Conservation (phyloP, 2,329 filamentous ascomycete species). For the Calonectria hongkongensis region DNA sequence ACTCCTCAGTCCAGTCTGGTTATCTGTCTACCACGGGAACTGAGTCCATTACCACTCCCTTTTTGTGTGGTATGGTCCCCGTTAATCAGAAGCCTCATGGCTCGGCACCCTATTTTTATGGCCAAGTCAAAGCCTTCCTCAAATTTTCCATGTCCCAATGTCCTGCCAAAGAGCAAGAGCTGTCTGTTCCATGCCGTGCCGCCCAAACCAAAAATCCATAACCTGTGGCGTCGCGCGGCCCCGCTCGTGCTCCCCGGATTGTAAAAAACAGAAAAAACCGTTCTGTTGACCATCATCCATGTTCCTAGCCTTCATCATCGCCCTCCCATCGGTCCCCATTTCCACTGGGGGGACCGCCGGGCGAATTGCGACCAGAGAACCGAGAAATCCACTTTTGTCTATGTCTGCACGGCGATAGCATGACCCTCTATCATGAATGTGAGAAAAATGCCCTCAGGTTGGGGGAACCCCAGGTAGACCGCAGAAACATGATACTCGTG, state of each 20-base stretch:
- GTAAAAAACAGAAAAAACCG: constrained; percentile 60
- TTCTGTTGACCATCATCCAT: constrained; percentile 58
- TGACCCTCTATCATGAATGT: constrained; percentile 66
- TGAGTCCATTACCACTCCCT: constrained; percentile 50
- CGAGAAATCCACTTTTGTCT: constrained; percentile 82
- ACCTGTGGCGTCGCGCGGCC: constrained; percentile 61
- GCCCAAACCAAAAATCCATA: constrained; percentile 62
- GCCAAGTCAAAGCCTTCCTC: constrained; percentile 55
- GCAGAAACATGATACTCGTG: constrained; percentile 62
- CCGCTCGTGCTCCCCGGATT: constrained; percentile 61
- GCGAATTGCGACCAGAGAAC: constrained; percentile 70
- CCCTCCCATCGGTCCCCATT: constrained; percentile 58
- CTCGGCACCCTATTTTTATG: constrained; percentile 47
- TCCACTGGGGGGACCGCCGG: constrained; percentile 57
- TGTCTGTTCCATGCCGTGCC: constrained; percentile 57
- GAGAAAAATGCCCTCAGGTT: constrained; percentile 62
- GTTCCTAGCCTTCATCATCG: constrained; percentile 58
- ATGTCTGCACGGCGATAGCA: constrained; percentile 70
- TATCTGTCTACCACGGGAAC: constrained; percentile 59
- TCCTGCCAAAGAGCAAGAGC: constrained; percentile 58
- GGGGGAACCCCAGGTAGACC: constrained; percentile 60
- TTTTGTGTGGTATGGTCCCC: constrained; percentile 50
- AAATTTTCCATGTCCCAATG: constrained; percentile 55
- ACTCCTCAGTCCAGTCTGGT: constrained; percentile 59
- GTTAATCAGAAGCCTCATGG: constrained; percentile 54